Evolutionary conservation across 2,329 filamentous ascomycete species (phyloP).

Genomic region (Biscogniauxia mediterranea): DNA sequence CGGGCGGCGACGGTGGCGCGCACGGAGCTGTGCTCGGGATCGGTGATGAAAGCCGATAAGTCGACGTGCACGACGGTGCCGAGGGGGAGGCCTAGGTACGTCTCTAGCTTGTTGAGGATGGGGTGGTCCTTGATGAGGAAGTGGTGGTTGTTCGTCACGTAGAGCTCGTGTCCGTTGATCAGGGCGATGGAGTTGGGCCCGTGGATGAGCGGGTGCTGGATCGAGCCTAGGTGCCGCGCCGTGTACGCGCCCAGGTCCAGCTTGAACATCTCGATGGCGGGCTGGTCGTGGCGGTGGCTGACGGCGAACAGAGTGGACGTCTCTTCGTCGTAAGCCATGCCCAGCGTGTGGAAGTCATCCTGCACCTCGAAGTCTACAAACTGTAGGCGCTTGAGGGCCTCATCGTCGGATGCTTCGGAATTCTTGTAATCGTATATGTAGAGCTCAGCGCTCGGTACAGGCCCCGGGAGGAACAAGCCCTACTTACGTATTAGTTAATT

Average conservation of each 20-base stretch:
- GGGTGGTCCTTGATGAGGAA: slow-evolving; percentile 28
- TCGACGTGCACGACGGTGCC: slow-evolving; percentile 39
- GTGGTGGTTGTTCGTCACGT: slow-evolving; percentile 42
- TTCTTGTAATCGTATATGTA: slow-evolving; percentile 39
- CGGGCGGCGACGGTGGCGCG: slow-evolving; percentile 31
- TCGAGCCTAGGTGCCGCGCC: slow-evolving; percentile 36
- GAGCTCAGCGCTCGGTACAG: slow-evolving; percentile 29
- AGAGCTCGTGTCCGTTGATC: slow-evolving; percentile 36
- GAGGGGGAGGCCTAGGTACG: slow-evolving; percentile 31
- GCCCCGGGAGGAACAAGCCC: slow-evolving; percentile 31
- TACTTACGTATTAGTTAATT: slow-evolving; percentile 4
- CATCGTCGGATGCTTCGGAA: slow-evolving; percentile 15
- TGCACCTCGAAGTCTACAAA: slow-evolving; percentile 24
- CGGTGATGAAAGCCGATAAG: slow-evolving; percentile 16
- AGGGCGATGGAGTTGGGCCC: slow-evolving; percentile 40
- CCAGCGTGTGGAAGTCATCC: slow-evolving; percentile 40
- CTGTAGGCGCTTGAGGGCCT: slow-evolving; percentile 24
- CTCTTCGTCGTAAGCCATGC: slow-evolving; percentile 37
- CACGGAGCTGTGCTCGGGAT: slow-evolving; percentile 12
- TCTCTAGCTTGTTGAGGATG: slow-evolving; percentile 34
- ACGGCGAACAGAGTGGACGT: slow-evolving; percentile 37
- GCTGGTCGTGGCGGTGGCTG: slow-evolving; percentile 37
- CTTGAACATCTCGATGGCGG: slow-evolving; percentile 40
- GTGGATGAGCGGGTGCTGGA: slow-evolving; percentile 38
- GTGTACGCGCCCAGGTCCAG: slow-evolving; percentile 34